Percentiles rank a stretch among this genome's conserved stretches.
phyloP scores from a whole-genome alignment of 2,329 filamentous ascomycete genomes.

The Blumeriella jaapii region DNA sequence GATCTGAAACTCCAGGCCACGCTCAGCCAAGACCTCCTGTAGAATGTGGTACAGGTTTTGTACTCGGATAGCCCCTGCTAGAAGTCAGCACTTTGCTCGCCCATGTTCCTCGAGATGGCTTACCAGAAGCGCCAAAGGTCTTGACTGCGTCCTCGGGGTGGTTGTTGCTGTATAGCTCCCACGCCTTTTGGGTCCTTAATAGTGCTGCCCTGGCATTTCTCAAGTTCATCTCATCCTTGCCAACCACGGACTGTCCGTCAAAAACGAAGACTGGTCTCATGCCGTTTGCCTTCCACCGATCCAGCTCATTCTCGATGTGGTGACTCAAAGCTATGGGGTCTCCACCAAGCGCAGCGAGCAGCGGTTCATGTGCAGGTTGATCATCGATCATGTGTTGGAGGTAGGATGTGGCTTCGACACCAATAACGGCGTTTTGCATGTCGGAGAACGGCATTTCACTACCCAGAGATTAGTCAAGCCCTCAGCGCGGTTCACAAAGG shows the following conservation, averaged over 20 bases:
- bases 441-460: constrained; percentile 9
- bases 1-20: constrained; percentile 64
- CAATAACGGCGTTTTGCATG: constrained; percentile 48
- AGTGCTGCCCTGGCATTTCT: constrained; percentile 55
- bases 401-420: constrained; percentile 84
- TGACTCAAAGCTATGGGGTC: constrained; percentile 67
- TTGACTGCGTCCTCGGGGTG: constrained; percentile 70
- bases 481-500: background rate
- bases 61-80: constrained; percentile 54
- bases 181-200: constrained; percentile 64
- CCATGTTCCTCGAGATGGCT: constrained; percentile 11
- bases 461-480: background rate
- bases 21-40: constrained; percentile 58
- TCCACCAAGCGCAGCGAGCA: constrained; percentile 81
- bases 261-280: constrained; percentile 86
- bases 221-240: constrained; percentile 59
- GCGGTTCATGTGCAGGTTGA: constrained; percentile 64
- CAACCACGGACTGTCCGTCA: constrained; percentile 71
- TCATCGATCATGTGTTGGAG: constrained; percentile 67
- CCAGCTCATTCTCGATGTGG: constrained; percentile 67
- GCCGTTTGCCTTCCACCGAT: constrained; percentile 55
- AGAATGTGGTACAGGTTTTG: constrained; percentile 67
- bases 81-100: constrained; percentile 22
- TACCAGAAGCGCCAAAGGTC: constrained; percentile 79
- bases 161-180: constrained; percentile 75